Evolutionary conservation across 2,329 filamentous ascomycete genomes (phyloP).

Genomic region (Alternaria triticina): DNA sequence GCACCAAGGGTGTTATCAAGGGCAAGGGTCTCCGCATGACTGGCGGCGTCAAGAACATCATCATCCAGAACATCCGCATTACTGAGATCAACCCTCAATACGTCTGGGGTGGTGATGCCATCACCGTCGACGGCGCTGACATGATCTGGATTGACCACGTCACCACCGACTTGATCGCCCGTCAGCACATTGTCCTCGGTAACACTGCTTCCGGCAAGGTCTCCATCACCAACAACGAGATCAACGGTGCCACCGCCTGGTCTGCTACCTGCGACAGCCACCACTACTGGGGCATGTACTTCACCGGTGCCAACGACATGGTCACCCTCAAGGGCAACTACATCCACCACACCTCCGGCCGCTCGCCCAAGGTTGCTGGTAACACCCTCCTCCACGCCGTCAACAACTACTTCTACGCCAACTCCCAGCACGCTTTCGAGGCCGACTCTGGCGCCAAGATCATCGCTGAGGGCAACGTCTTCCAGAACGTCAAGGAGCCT

Average conservation of each 20-base stretch:
- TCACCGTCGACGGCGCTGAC: conserved; percentile 38
- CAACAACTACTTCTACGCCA: conserved; percentile 68
- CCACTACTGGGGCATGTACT: conserved; percentile 66
- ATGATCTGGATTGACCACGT: conserved; percentile 37
- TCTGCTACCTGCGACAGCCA: conserved; percentile 65
- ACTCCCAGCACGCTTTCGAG: conserved; percentile 65
- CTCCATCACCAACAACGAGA: conserved; percentile 66
- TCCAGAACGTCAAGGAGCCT: conserved; percentile 58
- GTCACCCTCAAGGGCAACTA: conserved; percentile 68
- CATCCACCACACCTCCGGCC: conserved; percentile 64
- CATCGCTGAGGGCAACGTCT: conserved; percentile 64
- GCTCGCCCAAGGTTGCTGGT: conserved; percentile 62
- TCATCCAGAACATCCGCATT: conserved; percentile 55
- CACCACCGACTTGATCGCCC: conserved; percentile 63
- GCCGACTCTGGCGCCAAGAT: conserved; percentile 48
- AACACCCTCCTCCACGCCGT: conserved; percentile 66
- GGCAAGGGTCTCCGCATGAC: conserved; percentile 63
- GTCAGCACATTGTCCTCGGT: conserved; percentile 67
- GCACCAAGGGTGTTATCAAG: conserved; percentile 61
- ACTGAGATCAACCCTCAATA: conserved; percentile 49
- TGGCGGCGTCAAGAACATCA: conserved; percentile 58
- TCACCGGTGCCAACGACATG: conserved; percentile 62
- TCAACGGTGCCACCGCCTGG: conserved; percentile 62
- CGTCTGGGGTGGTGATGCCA: conserved; percentile 46
- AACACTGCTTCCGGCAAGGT: conserved; percentile 61